A percentile compares a stretch with the other conserved stretches of the same genome.
Evolutionary conservation across 768 basidiomycete genomes (phyloP).

Genomic region (Boletus bicolor): DNA sequence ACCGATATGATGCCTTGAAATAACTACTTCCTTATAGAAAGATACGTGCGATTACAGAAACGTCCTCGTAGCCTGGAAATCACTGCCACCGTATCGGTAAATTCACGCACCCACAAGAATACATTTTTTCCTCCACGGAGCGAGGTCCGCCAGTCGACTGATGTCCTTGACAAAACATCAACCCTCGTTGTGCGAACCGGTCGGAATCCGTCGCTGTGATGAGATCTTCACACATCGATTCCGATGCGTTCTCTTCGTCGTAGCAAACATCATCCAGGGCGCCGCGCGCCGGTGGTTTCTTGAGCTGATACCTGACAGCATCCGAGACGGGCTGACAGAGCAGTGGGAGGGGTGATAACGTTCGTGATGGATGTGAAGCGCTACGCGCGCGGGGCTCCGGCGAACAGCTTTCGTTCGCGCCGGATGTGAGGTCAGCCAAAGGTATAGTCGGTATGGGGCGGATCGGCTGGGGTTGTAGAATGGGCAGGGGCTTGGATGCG

Average conservation of each 20-base stretch:
- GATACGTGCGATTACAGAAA: not conserved
- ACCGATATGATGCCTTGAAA: conserved; percentile 20
- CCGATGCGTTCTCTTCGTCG: conserved; percentile 13
- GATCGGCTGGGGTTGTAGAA: conserved; percentile 33
- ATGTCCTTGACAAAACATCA: conserved; percentile 15
- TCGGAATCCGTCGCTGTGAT: conserved; percentile 1
- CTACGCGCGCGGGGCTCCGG: not conserved
- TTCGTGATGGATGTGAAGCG: conserved; percentile 4
- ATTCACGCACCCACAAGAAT: conserved; percentile 17
- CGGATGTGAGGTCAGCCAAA: conserved; percentile 25
- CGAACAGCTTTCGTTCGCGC: conserved; percentile 15
- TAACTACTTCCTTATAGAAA: conserved; percentile 11
- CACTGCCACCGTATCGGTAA: conserved; percentile 25
- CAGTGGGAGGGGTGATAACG: conserved; percentile 29
- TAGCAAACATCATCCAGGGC: conserved; percentile 6
- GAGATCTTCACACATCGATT: conserved; percentile 21
- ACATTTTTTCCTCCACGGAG: conserved; percentile 19
- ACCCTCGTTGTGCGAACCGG: conserved; percentile 20
- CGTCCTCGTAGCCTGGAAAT: conserved; percentile 5
- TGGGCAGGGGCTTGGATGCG: conserved; percentile 21
- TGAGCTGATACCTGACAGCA: conserved; percentile 30
- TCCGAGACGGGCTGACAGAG: conserved; percentile 36
- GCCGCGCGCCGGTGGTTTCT: conserved; percentile 1
- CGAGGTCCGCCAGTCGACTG: conserved; percentile 10
- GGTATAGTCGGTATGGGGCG: conserved; percentile 35